Evolutionary conservation across 176 grass and related monocot genomes (phyloP), one percentile per base, ranked within the genome.

Genomic region (Alloteropsis semialata): DNA sequence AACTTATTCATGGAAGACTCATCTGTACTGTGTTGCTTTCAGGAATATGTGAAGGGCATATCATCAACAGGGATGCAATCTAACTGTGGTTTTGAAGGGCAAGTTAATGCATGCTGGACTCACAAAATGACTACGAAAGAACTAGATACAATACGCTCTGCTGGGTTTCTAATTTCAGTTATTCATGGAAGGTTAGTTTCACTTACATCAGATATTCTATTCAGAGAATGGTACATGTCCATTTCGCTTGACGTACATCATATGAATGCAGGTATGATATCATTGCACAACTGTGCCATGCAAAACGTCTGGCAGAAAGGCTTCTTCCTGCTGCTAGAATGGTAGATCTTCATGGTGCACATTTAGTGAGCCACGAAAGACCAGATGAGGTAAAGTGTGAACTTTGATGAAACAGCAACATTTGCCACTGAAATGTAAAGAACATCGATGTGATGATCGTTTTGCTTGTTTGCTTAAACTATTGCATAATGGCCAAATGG

Each of bases 351-450:
- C 93, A 94, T 54, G 97, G 97, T 10, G 97, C 87, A 81, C 97
- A 99, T 87, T 87, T 99, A 80, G 97, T 99, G 46, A 99, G 91
- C 87, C 97, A 94, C 85, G 97, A 99, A 93, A 94, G 91, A 70
- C 91, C 91, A 65, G 80, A 96, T 16, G 97, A 99, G 93, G 97
- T 99, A 92, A 38, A 88, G 34, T 48, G 7, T 25, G 34, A 65
- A 11, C 43, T 30, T 75, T 63, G 1, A 21, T 28, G 50, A 48
- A 56, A 50, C 46, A 74, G 21, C 11, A 44, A 19, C 15, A 74
- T 65, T 29, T 18, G 33, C 36, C 3, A 79, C 81, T 27, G n/a
- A 32, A 58, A 80, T 77, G 22, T 44, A 25, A 58, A 69, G 24
- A 3, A 5, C 4, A 28, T 42, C 11, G 19, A 25, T 65, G 5